These are phyloP conservation scores for Beauveria rudraprayagi DNA, from an alignment of 2,329 filamentous ascomycete genomes.

Conservation along the genomic window DNA sequence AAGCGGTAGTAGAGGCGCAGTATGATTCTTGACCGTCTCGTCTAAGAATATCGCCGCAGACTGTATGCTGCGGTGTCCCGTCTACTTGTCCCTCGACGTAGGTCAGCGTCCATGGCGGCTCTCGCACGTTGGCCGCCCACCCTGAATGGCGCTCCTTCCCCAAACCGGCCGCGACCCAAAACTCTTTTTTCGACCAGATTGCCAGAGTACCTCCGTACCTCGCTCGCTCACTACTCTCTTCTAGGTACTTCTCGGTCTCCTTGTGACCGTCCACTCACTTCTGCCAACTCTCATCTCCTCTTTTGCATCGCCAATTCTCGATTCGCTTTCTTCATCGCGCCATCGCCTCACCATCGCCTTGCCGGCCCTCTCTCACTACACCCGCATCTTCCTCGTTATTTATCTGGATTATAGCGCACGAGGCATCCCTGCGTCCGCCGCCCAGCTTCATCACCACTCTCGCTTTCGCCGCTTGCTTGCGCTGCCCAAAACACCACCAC, in stretches of 20 bases:
- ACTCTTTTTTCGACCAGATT: constrained; percentile 2
- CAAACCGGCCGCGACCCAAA: constrained; percentile 3
- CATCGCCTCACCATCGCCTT: background rate
- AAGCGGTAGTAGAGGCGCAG: too few relatives aligned
- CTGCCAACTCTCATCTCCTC: background rate
- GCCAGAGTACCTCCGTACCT: background rate
- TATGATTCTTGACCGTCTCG: too few relatives aligned
- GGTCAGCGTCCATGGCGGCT: background rate
- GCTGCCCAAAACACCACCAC: background rate
- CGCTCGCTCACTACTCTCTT: background rate
- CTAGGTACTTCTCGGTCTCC: background rate
- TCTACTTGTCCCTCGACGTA: too few relatives aligned
- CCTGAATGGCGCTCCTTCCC: constrained; percentile 5
- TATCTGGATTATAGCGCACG: background rate
- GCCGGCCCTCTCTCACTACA: background rate
- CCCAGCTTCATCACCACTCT: background rate
- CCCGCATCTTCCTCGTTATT: background rate
- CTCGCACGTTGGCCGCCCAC: background rate
- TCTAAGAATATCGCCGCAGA: too few relatives aligned
- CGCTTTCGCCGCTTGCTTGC: background rate
- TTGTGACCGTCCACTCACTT: background rate
- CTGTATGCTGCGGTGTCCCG: too few relatives aligned
- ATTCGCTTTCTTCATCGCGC: background rate
- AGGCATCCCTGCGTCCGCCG: background rate
- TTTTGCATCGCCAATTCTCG: background rate